Evolutionary conservation across 768 basidiomycete species (phyloP), one percentile per base, ranked within the genome.

Genomic region (Russula griseocarnosa): DNA sequence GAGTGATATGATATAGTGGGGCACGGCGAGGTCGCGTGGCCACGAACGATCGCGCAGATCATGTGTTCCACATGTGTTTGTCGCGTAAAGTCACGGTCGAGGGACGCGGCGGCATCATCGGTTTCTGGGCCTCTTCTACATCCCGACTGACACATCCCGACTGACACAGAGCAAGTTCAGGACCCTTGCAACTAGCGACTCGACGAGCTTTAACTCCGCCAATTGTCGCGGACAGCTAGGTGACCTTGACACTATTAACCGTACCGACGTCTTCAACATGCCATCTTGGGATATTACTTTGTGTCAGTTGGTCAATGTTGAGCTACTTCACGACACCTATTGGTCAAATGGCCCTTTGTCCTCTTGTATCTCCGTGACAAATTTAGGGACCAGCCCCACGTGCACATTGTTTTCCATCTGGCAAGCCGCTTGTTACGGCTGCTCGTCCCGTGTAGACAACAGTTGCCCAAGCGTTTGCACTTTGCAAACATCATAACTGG

Each of bases 351-450:
- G 9, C 36, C 28, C 53, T 24, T 65, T 61, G 49, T 56, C 5
- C 3, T 9, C 46, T 18, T 55, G 47, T 18, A 42, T 26, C 26
- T 49, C 20, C n/a, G 28, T 44, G 30, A 10, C 59, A 55, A n/a
- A 28, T 40, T 60, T 38, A 6, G 24, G 46, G 20, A n/a, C 34
- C 9, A 16, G 13, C 26, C 38, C 36, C 54, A 59, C 28, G n/a
- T 28, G 24, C 47, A 20, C 63, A 24, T 65, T 65, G 64, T 65
- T n/a, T 61, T 65, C 40, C 52, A 61, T 65, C 64, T 22, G 64
- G 64, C 5, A 65, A 46, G 49, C 55, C 49, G 42, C 64, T 65
- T 65, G 64, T 65, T 55, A 14, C 40, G 22, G 22, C 24, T 20
- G 18, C 56, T 32, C 32, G 30, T 16, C 38, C 26, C 50, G 9